Evolutionary conservation across 495 filamentous ascomycete species (phyloP).

Genomic region (Hypoxylon cercidicola): DNA sequence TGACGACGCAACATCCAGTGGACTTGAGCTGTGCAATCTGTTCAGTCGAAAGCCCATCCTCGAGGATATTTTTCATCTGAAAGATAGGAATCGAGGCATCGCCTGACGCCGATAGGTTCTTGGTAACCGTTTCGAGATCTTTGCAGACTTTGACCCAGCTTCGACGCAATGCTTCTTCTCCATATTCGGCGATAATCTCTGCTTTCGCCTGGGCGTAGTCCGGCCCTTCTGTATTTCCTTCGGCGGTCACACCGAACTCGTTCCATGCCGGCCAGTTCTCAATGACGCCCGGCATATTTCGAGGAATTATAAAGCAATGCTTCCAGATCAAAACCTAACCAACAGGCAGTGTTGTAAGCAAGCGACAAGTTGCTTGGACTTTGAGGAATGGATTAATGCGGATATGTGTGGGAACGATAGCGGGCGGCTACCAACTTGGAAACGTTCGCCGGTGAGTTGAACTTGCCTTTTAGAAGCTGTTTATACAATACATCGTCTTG

Average conservation of each 20-base stretch:
- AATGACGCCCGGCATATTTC: constrained; percentile 4
- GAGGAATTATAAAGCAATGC: too few species aligned
- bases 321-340: too few species aligned
- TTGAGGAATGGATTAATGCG: neutral
- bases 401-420: neutral
- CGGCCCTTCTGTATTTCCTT: neutral
- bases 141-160: constrained; percentile 31
- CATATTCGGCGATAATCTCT: constrained; percentile 31
- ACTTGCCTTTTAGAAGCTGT: neutral
- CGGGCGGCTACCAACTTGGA: neutral
- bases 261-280: constrained; percentile 7
- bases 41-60: constrained; percentile 1
- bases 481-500: neutral
- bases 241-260: neutral
- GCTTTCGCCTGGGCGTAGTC: constrained; percentile 5
- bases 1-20: constrained; percentile 26
- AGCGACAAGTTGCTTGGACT: neutral
- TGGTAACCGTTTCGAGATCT: constrained; percentile 15
- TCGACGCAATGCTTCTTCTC: constrained; percentile 13
- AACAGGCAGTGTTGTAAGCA: too few species aligned
- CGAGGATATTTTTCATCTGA: constrained; percentile 8
- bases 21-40: constrained; percentile 9
- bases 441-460: neutral
- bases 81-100: constrained; percentile 17
- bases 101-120: constrained; percentile 16